phyloP scores from a whole-genome alignment of 2,329 filamentous ascomycete genomes.

The Balansia obtecta region DNA sequence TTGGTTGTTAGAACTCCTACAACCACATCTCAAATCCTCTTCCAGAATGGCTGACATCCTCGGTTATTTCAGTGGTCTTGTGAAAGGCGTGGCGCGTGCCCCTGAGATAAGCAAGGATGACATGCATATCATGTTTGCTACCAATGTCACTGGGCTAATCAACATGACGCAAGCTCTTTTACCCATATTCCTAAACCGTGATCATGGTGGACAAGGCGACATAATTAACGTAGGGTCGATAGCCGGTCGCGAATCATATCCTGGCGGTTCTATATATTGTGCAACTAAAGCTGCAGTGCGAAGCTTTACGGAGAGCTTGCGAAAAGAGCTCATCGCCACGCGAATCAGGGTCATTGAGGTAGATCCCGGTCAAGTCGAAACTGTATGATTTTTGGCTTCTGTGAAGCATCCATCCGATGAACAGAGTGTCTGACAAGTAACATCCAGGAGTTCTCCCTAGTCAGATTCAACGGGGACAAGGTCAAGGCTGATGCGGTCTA shows the following conservation, averaged over 20 bases:
- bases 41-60: neutral
- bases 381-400: conserved; percentile 29
- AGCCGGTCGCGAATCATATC: conserved; percentile 74
- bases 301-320: conserved; percentile 69
- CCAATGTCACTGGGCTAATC: conserved; percentile 90
- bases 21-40: neutral
- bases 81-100: conserved; percentile 76
- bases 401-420: neutral
- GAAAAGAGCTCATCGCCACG: conserved; percentile 71
- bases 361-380: conserved; percentile 88
- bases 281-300: conserved; percentile 83
- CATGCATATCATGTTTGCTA: conserved; percentile 76
- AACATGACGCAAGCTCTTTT: conserved; percentile 91
- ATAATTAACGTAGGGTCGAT: conserved; percentile 93
- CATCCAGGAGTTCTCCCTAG: conserved; percentile 67
- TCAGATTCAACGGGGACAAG: conserved; percentile 82
- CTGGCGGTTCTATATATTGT: conserved; percentile 83
- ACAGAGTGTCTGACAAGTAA: conserved; percentile 3
- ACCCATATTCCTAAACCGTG: conserved; percentile 65
- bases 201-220: conserved; percentile 68
- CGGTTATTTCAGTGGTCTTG: conserved; percentile 48
- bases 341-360: conserved; percentile 76
- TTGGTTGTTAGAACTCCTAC: too few relatives aligned
- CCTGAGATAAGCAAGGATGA: conserved; percentile 74
- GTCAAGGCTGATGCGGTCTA: conserved; percentile 83